Conservation (phyloP, 163 green algal species). For the Prototheca wickerhamii region DNA sequence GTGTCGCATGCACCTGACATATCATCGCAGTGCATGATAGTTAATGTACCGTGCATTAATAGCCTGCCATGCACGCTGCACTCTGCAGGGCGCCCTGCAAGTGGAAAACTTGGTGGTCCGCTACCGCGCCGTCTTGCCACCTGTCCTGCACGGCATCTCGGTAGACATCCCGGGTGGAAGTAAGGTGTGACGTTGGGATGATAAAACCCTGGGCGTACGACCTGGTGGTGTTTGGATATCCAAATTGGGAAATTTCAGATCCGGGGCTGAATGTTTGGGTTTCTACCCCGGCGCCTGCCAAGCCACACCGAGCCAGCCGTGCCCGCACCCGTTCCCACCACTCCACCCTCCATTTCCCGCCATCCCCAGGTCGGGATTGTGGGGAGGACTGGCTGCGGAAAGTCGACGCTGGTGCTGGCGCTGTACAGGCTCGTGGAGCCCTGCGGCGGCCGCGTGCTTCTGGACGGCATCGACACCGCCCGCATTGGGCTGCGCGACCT, state of each 20-base stretch:
- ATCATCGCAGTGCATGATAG: not conserved
- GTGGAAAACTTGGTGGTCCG: conserved; percentile 26
- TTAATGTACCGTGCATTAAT: no score
- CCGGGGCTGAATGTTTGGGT: not conserved
- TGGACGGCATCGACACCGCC: conserved; percentile 84
- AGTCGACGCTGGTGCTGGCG: conserved; percentile 42
- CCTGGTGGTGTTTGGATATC: no score
- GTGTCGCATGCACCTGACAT: not conserved
- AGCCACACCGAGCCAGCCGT: not conserved
- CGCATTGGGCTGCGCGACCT: conserved; percentile 73
- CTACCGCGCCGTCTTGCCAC: conserved; percentile 28
- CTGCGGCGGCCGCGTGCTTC: conserved; percentile 57
- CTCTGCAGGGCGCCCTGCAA: conserved; percentile 12
- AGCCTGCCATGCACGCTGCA: not conserved
- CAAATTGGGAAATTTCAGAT: no score
- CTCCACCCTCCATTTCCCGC: not conserved
- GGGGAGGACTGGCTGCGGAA: conserved; percentile 40
- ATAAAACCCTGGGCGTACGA: no score
- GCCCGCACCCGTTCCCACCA: not conserved
- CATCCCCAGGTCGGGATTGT: conserved; percentile 19
- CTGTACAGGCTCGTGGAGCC: conserved; percentile 36
- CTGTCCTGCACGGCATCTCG: conserved; percentile 24
- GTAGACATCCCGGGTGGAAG: conserved; percentile 15
- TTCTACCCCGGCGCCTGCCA: not conserved
- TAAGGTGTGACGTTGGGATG: no score